Evolutionary conservation across 1,139 yeast genomes (phyloP), one percentile per base, ranked within the genome.

Genomic region (Pichia sp.): DNA sequence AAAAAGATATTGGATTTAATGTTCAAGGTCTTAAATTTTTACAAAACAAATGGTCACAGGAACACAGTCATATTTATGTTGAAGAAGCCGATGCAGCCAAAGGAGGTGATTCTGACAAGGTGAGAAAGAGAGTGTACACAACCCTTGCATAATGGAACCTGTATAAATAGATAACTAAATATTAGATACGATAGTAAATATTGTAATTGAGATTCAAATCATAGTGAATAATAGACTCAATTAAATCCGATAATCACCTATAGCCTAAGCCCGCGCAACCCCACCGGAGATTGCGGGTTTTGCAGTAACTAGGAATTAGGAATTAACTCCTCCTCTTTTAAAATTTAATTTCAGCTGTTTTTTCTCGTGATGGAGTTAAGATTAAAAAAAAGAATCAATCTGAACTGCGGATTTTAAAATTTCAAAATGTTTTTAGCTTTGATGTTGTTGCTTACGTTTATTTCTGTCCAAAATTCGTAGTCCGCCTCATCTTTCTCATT

Each of bases 11-110:
- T 52, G 98, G 97, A n/a, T 84, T 80, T 71, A 95, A 95, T 63
- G 74, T 89, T 34, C 93, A 88, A 55, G 98, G 96, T 2, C 73
- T 93, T 67, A 80, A 77, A 61, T 86, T 80, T 61, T 70, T 87
- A 56, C 83, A 81, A 64, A 80, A 77, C 47, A 91, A 87, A 67
- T 91, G 97, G 97, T 80, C 81, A 53, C 70, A 83, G 62, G 76
- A 75, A 48, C 98, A 91, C 65, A 81, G 79, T 57, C 75, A 79
- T 43, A 89, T 84, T 65, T 91, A 84, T 65, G 77, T 80, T 49
- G 96, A 87, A 60, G 90, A 83, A 52, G 75, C 74, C 36, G 87
- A 83, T 3, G 44, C 44, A 2, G 47, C 31, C 7, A 39, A 22
- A 8, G 42, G 41, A 9, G 47, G 28, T 14, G 30, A 28, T 78